Conservation (phyloP, 192 early-diverging fungal genomes). For the Paraglomus brasilianum region DNA sequence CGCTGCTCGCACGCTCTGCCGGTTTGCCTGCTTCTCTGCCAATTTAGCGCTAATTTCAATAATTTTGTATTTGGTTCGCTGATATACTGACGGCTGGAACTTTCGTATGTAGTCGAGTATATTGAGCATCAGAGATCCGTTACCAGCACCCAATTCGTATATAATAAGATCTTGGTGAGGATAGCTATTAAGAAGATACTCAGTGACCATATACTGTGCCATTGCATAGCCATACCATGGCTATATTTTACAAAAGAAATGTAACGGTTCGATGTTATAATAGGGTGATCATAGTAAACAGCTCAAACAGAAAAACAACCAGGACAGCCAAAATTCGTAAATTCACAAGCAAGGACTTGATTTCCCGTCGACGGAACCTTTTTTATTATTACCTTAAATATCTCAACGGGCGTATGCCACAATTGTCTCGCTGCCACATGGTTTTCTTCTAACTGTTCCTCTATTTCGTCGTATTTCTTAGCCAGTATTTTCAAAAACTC, state of each 20-base stretch:
- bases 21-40: slow-evolving; percentile 62
- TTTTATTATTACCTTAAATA: slow-evolving; percentile 68
- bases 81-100: slow-evolving; percentile 76
- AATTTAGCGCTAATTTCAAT: slow-evolving; percentile 91
- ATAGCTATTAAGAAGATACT: slow-evolving; percentile 65
- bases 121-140: slow-evolving; percentile 93
- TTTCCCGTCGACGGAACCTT: background rate
- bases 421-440: slow-evolving; percentile 82
- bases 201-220: slow-evolving; percentile 81
- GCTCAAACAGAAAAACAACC: slow-evolving; percentile 3
- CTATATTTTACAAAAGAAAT: slow-evolving; percentile 37
- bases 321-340: slow-evolving; percentile 1
- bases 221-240: slow-evolving; percentile 92
- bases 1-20: slow-evolving; percentile 43
- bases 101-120: slow-evolving; percentile 86
- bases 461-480: slow-evolving; percentile 76
- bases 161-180: slow-evolving; percentile 72
- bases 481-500: slow-evolving; percentile 73
- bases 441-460: slow-evolving; percentile 71
- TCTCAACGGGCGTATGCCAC: slow-evolving; percentile 98
- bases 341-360: background rate
- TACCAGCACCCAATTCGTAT: slow-evolving; percentile 96
- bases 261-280: background rate
- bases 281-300: background rate
- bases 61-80: slow-evolving; percentile 77